Conservation (phyloP, 1,139 yeast species). For the Geotrichum bryndzae region DNA sequence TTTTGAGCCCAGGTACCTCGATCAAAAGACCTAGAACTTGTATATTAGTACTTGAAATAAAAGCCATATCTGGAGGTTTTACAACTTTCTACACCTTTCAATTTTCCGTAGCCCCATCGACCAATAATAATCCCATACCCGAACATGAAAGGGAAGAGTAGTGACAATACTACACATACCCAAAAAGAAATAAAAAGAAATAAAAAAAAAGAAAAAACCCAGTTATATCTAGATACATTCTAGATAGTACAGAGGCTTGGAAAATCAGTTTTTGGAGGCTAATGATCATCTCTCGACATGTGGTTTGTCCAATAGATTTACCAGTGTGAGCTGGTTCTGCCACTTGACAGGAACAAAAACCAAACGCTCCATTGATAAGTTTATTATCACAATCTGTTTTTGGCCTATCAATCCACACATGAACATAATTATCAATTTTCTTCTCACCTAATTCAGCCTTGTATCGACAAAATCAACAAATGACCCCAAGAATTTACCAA, state of each 20-base stretch:
- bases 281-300: background rate
- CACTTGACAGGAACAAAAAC: background rate
- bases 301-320: background rate
- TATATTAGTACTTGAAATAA: background rate
- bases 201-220: background rate
- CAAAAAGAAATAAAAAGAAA: background rate
- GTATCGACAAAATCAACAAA: background rate
- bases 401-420: background rate
- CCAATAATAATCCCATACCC: background rate
- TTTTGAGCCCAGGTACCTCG: background rate
- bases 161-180: background rate
- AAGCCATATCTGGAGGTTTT: background rate
- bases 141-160: background rate
- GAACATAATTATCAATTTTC: background rate
- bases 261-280: background rate
- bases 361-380: background rate
- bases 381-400: background rate
- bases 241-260: background rate
- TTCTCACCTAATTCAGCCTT: background rate
- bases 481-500: background rate
- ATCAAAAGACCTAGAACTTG: background rate
- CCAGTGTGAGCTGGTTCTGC: background rate
- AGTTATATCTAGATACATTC: background rate
- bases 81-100: background rate
- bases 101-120: background rate